Percentiles rank a stretch among this genome's conserved stretches.
Evolutionary conservation across 305 asterid genomes (phyloP).

Genomic region (Rubia tinctorum): DNA sequence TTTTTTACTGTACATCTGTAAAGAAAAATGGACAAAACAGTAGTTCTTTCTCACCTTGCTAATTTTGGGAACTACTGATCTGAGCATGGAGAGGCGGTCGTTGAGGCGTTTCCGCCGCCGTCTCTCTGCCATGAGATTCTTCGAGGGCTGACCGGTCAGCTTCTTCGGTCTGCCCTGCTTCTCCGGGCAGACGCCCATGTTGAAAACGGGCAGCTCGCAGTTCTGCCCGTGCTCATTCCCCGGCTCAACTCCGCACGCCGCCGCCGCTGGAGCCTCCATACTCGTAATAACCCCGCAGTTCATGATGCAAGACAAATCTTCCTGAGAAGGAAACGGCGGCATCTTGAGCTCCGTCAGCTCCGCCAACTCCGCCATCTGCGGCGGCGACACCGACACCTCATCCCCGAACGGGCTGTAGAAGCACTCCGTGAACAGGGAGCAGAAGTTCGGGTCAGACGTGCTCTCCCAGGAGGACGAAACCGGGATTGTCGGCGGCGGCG

Average conservation of each 20-base stretch:
- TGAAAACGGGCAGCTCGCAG: constrained; percentile 18
- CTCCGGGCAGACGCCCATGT: constrained; percentile 31
- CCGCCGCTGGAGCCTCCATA: constrained; percentile 15
- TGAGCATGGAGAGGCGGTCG: constrained; percentile 79
- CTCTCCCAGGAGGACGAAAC: background rate
- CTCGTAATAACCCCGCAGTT: constrained; percentile 21
- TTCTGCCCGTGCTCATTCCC: constrained; percentile 22
- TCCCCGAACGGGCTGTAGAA: background rate
- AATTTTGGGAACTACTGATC: constrained; percentile 81
- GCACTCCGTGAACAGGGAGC: background rate
- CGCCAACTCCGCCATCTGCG: constrained; percentile 23
- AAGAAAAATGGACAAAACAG: background rate
- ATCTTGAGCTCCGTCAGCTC: constrained; percentile 24
- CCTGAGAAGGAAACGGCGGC: constrained; percentile 21
- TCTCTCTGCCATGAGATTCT: constrained; percentile 85
- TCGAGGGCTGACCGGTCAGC: constrained; percentile 60
- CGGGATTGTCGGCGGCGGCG: background rate
- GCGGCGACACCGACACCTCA: background rate
- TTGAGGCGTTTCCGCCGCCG: constrained; percentile 74
- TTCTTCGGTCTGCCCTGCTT: constrained; percentile 36
- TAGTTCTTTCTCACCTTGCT: constrained; percentile 45
- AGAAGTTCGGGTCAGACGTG: background rate
- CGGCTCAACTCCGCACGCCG: constrained; percentile 24
- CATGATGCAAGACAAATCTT: constrained; percentile 28
- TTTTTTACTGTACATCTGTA: background rate